phyloP scores from a whole-genome alignment of 345 rosid species.

The Moricandia arvensis region DNA sequence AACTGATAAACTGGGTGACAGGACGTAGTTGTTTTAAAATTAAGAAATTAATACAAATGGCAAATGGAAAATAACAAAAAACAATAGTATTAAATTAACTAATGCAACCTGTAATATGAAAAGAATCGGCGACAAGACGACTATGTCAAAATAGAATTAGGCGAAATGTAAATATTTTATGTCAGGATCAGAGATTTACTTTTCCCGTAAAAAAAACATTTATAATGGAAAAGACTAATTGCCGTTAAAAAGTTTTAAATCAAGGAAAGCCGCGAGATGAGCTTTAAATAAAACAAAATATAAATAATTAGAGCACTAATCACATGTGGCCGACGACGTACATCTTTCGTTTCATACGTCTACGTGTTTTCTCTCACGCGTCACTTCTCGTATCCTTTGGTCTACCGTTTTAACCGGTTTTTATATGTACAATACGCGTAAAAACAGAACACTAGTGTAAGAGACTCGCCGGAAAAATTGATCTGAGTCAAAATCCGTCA shows the following conservation, averaged over 20 bases:
- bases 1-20: background rate
- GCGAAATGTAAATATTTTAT: slow-evolving; percentile 22
- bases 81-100: background rate
- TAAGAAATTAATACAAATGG: background rate
- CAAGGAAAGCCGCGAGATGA: slow-evolving; percentile 37
- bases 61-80: background rate
- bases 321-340: slow-evolving; percentile 36
- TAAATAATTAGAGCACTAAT: slow-evolving; percentile 7
- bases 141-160: slow-evolving; percentile 35
- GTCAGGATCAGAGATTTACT: slow-evolving; percentile 18
- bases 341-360: slow-evolving; percentile 34
- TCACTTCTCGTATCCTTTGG: slow-evolving; percentile 17
- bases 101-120: slow-evolving; percentile 27
- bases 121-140: slow-evolving; percentile 34
- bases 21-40: background rate
- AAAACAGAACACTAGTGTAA: background rate
- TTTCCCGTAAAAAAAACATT: slow-evolving; percentile 14
- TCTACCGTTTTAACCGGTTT: slow-evolving; percentile 46
- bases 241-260: slow-evolving; percentile 31
- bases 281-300: slow-evolving; percentile 1
- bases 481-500: background rate
- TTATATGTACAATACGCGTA: background rate
- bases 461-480: background rate
- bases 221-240: slow-evolving; percentile 28
- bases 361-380: slow-evolving; percentile 38